A percentile compares a stretch with the other conserved stretches of the same genome.
Conservation (phyloP, 257 asterid genomes). For the Verbena officinalis region DNA sequence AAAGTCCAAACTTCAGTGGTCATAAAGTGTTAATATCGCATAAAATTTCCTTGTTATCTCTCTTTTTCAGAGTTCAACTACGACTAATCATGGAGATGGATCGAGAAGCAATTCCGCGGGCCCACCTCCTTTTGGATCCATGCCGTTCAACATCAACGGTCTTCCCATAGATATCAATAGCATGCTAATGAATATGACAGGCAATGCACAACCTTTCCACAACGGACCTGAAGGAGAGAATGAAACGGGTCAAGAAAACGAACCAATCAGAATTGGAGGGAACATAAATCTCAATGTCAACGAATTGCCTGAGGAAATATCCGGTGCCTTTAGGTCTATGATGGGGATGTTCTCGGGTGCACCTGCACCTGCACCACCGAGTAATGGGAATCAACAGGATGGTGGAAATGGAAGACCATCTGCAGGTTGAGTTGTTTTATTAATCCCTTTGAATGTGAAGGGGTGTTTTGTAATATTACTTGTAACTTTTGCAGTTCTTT, state of each 20-base stretch:
- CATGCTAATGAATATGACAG: conserved; percentile 55
- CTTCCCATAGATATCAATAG: conserved; percentile 48
- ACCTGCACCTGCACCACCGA: conserved; percentile 28
- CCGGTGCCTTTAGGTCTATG: conserved; percentile 72
- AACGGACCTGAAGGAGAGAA: conserved; percentile 37
- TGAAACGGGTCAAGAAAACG: conserved; percentile 32
- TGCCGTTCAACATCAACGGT: conserved; percentile 50
- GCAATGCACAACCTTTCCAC: conserved; percentile 39
- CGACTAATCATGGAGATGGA: conserved; percentile 47
- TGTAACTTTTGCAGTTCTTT: conserved; percentile 1
- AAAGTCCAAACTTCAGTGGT: too few relatives aligned
- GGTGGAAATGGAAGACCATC: conserved; percentile 47
- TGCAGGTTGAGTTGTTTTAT: conserved; percentile 27
- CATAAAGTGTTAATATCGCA: too few relatives aligned
- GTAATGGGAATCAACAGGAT: conserved; percentile 46
- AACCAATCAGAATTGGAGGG: conserved; percentile 45
- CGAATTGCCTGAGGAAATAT: conserved; percentile 62
- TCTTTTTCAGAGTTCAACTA: conserved; percentile 53
- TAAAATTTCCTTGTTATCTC: background rate
- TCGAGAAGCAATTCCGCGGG: conserved; percentile 37
- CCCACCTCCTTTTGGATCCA: conserved; percentile 52
- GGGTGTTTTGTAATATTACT: conserved; percentile 8
- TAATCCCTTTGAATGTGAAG: conserved; percentile 1
- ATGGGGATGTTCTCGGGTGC: conserved; percentile 74
- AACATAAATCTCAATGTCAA: conserved; percentile 44